These are phyloP conservation scores for Beauveria medogensis DNA, from an alignment of 2,329 filamentous ascomycete genomes.

Conservation along the genomic window DNA sequence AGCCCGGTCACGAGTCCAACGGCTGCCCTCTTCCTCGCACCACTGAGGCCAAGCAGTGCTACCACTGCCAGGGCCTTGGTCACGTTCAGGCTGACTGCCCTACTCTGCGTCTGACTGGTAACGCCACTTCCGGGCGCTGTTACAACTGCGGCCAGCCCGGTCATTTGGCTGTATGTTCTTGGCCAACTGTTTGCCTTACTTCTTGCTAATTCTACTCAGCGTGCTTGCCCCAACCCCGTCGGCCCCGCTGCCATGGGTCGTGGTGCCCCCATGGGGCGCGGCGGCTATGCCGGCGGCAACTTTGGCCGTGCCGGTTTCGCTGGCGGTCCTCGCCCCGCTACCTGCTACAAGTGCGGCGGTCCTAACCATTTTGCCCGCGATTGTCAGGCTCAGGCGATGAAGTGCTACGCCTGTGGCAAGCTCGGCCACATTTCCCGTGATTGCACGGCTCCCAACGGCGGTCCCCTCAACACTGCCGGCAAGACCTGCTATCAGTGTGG, in stretches of 20 bases:
- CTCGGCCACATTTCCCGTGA: constrained; percentile 88
- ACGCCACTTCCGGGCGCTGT: constrained; percentile 77
- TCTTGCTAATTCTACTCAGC: constrained; percentile 34
- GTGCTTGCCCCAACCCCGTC: constrained; percentile 74
- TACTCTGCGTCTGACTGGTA: constrained; percentile 83
- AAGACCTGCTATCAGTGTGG: constrained; percentile 99
- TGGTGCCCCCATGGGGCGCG: constrained; percentile 61
- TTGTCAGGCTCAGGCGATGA: constrained; percentile 97
- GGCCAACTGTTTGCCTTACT: neutral
- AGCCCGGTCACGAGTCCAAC: constrained; percentile 82
- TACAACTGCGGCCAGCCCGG: constrained; percentile 94
- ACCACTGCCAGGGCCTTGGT: constrained; percentile 96
- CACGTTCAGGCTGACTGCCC: constrained; percentile 99
- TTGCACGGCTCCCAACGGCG: constrained; percentile 94
- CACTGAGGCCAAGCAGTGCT: constrained; percentile 99
- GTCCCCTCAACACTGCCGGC: constrained; percentile 87
- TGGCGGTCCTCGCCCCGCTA: constrained; percentile 59
- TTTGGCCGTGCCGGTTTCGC: constrained; percentile 66
- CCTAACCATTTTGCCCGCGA: constrained; percentile 98
- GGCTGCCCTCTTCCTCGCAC: constrained; percentile 93
- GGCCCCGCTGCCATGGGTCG: constrained; percentile 50
- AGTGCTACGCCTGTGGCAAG: constrained; percentile 96
- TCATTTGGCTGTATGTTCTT: constrained; percentile 69
- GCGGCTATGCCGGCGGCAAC: constrained; percentile 52
- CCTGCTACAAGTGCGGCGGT: constrained; percentile 69